phyloP scores from a whole-genome alignment of 164 flowering plant genomes.

The Houttuynia cordata region DNA sequence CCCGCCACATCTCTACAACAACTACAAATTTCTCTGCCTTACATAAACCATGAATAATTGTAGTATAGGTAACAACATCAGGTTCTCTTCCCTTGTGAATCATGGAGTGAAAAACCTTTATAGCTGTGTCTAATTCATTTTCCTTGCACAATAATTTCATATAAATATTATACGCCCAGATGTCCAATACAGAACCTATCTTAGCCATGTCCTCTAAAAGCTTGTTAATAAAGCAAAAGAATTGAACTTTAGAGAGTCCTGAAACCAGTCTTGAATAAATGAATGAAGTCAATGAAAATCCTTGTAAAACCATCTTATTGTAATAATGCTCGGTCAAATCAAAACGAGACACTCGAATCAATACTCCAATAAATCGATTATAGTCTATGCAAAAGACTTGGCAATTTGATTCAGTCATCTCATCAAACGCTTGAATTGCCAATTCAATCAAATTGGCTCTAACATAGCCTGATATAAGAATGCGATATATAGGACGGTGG shows the following conservation, averaged over 20 bases:
- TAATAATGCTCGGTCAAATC: constrained; percentile 69
- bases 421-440: constrained; percentile 67
- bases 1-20: constrained; percentile 60
- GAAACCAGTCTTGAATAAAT: constrained; percentile 82
- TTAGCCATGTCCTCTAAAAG: constrained; percentile 59
- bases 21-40: constrained; percentile 29
- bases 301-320: constrained; percentile 34
- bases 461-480: constrained; percentile 52
- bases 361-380: constrained; percentile 76
- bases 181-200: constrained; percentile 53
- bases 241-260: constrained; percentile 52
- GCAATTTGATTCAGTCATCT: constrained; percentile 71
- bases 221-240: constrained; percentile 34
- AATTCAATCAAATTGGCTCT: constrained; percentile 55
- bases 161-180: constrained; percentile 74
- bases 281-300: constrained; percentile 63
- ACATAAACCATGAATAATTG: constrained; percentile 54
- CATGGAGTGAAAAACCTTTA: constrained; percentile 47
- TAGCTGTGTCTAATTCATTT: constrained; percentile 37
- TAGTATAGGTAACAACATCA: constrained; percentile 76
- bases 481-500: constrained; percentile 53
- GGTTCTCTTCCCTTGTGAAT: constrained; percentile 50
- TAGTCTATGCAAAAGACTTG: constrained; percentile 74
- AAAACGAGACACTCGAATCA: constrained; percentile 44
- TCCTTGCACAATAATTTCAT: constrained; percentile 56